A percentile compares a stretch with the other conserved stretches of the same genome.
Conservation (phyloP, 768 basidiomycete genomes). For the Neoboletus subvelutipes region DNA sequence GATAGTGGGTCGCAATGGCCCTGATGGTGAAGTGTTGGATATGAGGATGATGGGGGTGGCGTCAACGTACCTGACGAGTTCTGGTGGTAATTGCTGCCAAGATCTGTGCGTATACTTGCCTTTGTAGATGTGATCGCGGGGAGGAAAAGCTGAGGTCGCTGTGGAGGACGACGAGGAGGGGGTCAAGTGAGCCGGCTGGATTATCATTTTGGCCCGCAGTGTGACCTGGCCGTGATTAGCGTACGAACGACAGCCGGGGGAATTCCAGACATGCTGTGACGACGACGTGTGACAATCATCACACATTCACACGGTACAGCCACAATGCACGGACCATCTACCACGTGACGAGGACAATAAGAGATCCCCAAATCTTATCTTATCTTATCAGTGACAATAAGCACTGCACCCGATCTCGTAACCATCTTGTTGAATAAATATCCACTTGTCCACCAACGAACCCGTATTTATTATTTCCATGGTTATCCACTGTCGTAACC, state of each 20-base stretch:
- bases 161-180: conserved; percentile 19
- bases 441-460: not conserved
- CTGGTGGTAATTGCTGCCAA: conserved; percentile 61
- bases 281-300: conserved; percentile 27
- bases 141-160: not conserved
- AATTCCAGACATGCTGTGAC: conserved; percentile 35
- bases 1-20: conserved; percentile 47
- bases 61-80: conserved; percentile 55
- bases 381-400: conserved; percentile 24
- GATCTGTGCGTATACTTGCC: conserved; percentile 57
- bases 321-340: conserved; percentile 29
- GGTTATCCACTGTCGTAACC: conserved; percentile 8
- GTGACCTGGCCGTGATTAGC: conserved; percentile 38
- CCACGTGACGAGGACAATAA: conserved; percentile 4
- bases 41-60: conserved; percentile 30
- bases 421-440: not conserved
- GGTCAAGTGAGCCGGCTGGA: conserved; percentile 19
- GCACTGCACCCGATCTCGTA: not conserved
- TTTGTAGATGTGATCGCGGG: conserved; percentile 44
- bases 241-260: conserved; percentile 38
- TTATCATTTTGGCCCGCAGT: conserved; percentile 38
- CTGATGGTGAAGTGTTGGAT: conserved; percentile 11
- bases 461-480: conserved; percentile 4
- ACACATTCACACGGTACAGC: conserved; percentile 26
- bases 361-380: conserved; percentile 11